phyloP scores from a whole-genome alignment of 768 basidiomycete species.

The Hirschioporus abietinus region DNA sequence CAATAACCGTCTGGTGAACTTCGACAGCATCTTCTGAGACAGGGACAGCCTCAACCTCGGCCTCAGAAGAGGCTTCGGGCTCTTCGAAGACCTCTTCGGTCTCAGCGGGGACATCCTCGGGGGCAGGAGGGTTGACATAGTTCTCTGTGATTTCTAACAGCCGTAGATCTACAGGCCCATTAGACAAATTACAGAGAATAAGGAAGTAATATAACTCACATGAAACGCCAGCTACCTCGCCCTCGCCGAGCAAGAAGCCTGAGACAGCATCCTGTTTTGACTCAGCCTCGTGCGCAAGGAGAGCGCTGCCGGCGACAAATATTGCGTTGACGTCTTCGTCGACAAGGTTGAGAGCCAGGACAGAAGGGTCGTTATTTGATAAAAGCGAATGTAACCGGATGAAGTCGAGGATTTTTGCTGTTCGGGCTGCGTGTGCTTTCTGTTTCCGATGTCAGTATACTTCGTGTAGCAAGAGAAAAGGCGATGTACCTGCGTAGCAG shows the following conservation, averaged over 20 bases:
- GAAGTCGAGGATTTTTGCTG: constrained; percentile 50
- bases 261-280: constrained; percentile 45
- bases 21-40: constrained; percentile 10
- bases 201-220: constrained; percentile 39
- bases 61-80: constrained; percentile 19
- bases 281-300: constrained; percentile 52
- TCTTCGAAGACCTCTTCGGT: constrained; percentile 23
- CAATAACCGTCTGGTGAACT: constrained; percentile 21
- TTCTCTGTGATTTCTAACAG: constrained; percentile 51
- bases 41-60: constrained; percentile 7
- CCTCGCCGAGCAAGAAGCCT: constrained; percentile 51
- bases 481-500: constrained; percentile 49
- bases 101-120: constrained; percentile 24
- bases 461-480: not conserved
- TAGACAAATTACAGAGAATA: not conserved
- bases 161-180: constrained; percentile 43
- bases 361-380: constrained; percentile 37
- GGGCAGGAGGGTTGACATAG: constrained; percentile 44
- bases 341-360: constrained; percentile 37
- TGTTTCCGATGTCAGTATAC: constrained; percentile 21
- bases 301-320: constrained; percentile 43
- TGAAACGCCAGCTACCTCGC: constrained; percentile 55
- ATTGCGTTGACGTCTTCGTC: constrained; percentile 52
- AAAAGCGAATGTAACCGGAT: constrained; percentile 53
- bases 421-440: constrained; percentile 38